These are phyloP conservation scores for Zygotorulaspora chibaensis DNA, from an alignment of 805 yeast genomes.

Conservation along the genomic window DNA sequence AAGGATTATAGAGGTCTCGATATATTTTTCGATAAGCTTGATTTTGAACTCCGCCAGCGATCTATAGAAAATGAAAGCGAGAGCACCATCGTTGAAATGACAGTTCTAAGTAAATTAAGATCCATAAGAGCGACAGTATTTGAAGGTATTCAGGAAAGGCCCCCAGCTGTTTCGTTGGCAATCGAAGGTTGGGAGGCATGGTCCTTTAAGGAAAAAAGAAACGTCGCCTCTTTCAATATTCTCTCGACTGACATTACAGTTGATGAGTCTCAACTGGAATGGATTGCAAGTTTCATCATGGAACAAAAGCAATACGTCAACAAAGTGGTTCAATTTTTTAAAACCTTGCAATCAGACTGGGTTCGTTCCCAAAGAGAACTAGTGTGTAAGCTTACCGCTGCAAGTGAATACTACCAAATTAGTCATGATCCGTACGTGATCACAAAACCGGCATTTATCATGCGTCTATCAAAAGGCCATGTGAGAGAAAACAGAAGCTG, in stretches of 20 bases:
- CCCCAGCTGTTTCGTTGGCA: constrained; percentile 27
- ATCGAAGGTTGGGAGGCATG: constrained; percentile 31
- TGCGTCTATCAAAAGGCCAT: constrained; percentile 67
- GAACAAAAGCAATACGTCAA: constrained; percentile 9
- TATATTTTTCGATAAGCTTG: constrained; percentile 21
- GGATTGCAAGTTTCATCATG: constrained; percentile 29
- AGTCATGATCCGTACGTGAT: constrained; percentile 85
- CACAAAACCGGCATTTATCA: constrained; percentile 81
- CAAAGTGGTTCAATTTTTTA: constrained; percentile 10
- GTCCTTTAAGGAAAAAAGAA: constrained; percentile 21
- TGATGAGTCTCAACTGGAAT: constrained; percentile 35
- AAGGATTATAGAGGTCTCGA: constrained; percentile 18
- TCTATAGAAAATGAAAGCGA: constrained; percentile 18
- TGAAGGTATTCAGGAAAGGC: constrained; percentile 17
- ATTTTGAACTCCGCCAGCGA: constrained; percentile 22
- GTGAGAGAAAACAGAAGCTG: constrained; percentile 80
- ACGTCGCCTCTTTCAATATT: constrained; percentile 28
- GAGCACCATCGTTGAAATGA: constrained; percentile 13
- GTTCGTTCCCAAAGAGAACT: constrained; percentile 32
- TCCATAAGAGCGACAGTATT: constrained; percentile 22
- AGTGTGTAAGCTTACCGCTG: constrained; percentile 42
- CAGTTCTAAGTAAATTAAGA: constrained; percentile 16
- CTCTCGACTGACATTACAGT: constrained; percentile 32
- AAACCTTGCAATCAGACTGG: constrained; percentile 9
- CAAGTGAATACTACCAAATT: constrained; percentile 49